phyloP scores from a whole-genome alignment of 2,329 filamentous ascomycete genomes.

The Helotiales sp. region DNA sequence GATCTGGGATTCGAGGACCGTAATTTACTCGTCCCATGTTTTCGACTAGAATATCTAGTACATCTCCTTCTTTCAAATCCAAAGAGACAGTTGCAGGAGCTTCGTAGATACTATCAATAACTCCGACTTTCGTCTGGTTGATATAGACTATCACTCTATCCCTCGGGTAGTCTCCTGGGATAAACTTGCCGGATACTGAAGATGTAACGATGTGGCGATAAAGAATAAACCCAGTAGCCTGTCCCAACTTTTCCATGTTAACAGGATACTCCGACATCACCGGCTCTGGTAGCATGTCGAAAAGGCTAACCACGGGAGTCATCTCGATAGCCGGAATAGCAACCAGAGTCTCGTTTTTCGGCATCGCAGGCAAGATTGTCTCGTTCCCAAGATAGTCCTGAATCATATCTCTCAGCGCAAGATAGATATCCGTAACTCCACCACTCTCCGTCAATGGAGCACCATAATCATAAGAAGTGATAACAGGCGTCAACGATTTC shows the following conservation, averaged over 20 bases:
- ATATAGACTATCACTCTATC: constrained; percentile 50
- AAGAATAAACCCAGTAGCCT: constrained; percentile 45
- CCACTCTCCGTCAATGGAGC: constrained; percentile 51
- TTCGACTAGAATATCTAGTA: constrained; percentile 46
- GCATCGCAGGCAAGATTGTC: constrained; percentile 25
- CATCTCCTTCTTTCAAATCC: constrained; percentile 40
- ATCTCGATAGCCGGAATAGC: constrained; percentile 40
- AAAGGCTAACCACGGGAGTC: constrained; percentile 40
- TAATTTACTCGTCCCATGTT: constrained; percentile 53
- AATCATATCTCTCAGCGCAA: constrained; percentile 41
- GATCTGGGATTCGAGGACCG: constrained; percentile 41
- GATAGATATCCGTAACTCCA: constrained; percentile 45
- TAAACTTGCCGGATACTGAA: constrained; percentile 35
- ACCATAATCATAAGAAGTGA: constrained; percentile 52
- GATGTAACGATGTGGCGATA: constrained; percentile 40
- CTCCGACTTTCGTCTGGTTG: constrained; percentile 42
- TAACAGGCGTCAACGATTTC: constrained; percentile 42
- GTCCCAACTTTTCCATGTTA: constrained; percentile 47
- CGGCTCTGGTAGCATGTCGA: constrained; percentile 36
- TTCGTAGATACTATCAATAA: constrained; percentile 48
- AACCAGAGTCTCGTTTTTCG: constrained; percentile 35
- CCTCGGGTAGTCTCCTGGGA: constrained; percentile 44
- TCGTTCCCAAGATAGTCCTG: constrained; percentile 33
- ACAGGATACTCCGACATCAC: constrained; percentile 34
- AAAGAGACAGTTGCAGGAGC: constrained; percentile 41